phyloP scores from a whole-genome alignment of 257 asterid genomes.

The Lycium ferocissimum region DNA sequence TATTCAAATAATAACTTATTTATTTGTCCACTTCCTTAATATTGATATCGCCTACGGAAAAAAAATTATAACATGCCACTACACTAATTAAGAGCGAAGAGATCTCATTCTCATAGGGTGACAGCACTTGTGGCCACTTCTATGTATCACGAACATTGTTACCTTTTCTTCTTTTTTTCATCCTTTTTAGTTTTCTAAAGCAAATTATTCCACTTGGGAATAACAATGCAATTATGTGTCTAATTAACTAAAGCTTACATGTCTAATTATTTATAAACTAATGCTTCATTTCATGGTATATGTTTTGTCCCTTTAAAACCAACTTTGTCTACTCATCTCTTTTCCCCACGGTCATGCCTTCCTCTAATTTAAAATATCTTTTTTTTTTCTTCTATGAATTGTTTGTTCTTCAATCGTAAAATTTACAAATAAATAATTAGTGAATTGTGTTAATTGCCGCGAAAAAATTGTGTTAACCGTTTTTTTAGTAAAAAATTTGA shows the following conservation, averaged over 20 bases:
- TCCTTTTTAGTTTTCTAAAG: not conserved
- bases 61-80: too few relatives aligned
- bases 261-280: not conserved
- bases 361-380: not conserved
- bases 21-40: too few relatives aligned
- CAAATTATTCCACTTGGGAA: constrained; percentile 3
- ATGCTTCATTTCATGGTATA: not conserved
- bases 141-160: not conserved
- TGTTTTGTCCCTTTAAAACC: constrained; percentile 23
- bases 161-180: not conserved
- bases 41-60: too few relatives aligned
- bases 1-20: too few relatives aligned
- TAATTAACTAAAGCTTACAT: not conserved
- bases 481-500: too few relatives aligned
- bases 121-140: not conserved
- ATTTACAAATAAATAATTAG: not conserved
- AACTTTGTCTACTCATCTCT: not conserved
- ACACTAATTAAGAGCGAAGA: too few relatives aligned
- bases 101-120: too few relatives aligned
- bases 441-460: not conserved
- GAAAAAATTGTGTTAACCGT: too few relatives aligned
- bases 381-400: too few relatives aligned
- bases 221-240: not conserved
- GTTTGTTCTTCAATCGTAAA: too few relatives aligned
- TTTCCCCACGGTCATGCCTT: not conserved